Base-by-base conservation (phyloP, 192 early-diverging fungal species). In the Coemansia furcata region DNA sequence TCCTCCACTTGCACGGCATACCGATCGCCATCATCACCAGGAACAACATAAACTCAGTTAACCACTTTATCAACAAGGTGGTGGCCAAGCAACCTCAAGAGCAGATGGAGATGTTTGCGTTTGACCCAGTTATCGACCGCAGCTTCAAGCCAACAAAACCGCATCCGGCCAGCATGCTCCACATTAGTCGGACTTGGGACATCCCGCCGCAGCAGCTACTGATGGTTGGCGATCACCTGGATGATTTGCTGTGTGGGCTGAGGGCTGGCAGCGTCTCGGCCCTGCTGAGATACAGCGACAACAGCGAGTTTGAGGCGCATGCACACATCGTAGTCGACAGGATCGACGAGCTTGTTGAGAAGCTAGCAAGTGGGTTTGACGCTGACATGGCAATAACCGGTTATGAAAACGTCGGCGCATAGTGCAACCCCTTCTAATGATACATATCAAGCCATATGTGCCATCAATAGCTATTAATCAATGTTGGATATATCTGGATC, bases 171-270 rank as follows among this genome's bases (percentile, higher is more conserved):
- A 50, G 68, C 32, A 63, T 85, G 32, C 43, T 81, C 7, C 69
- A 80, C 55, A 72, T 84, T 59, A 80, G 78, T 33, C 19, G 60
- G 52, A 9, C 8, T 29, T 85, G 84, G 84, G 65, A 65, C 3
- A 71, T 85, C 46, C 72, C 67, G 40, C 77, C 84, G 9, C 59
- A 73, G 19, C 68, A 84, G 49, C 68, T 83, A 14, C 54, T 83
- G 77, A 85, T 85, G 82, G 84, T 85, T 12, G 84, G 84, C 37
- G 84, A 85, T 65, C 72, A 84, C 54, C 65, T 68, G 38, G 84
- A 85, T 63, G 84, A 85, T 38, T 62, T 85, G n/a, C 58, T 74
- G 38, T 85, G 84, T 21, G 84, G 84, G 1, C 49, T 69, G 6
- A 68, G 75, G 3, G 84, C 82, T 1, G 84, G 84, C 7, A 72